Evolutionary conservation across 225 moss, liverwort and hornwort genomes (phyloP), one percentile per base, ranked within the genome.

Genomic region (Rhytidiadelphus loreus): DNA sequence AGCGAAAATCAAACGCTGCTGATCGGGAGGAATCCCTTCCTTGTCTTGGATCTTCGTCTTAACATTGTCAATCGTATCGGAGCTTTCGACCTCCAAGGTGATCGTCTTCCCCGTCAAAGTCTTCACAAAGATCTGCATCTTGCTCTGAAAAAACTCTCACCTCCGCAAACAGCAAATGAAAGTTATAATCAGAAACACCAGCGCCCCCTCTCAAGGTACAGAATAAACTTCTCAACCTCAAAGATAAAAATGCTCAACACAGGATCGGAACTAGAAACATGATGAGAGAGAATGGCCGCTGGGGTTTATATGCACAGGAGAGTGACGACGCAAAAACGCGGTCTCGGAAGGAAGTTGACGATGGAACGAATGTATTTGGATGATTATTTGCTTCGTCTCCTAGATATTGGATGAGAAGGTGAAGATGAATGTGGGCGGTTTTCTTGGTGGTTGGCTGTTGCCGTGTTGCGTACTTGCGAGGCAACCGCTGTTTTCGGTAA

Each of bases 101-200:
- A 77, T 77, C 1, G 77, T 77, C 77, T 77, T 77, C 24, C 77
- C 77, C 55, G 56, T 77, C 77, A 77, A 39, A n/a, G 78, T 79
- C 78, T 79, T 90, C 75, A 90, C 90, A 29, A 90, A 90, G 46
- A 90, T 90, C 85, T 91, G 89, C 90, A 91, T 88, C 86, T 82
- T 83, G 70, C 5, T 69, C 82, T 44, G 3, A 41, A 30, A 41
- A 30, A 48, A 60, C 3, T 44, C 7, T 81, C 48, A 17, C n/a
- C 10, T 16, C 13, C 18, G 17, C 4, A n/a, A 52, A 59, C 14
- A 44, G 9, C 25, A 61, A 46, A 2, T 1, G 20, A 8, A 1
- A 0, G 15, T n/a, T 13, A 39, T 20, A 9, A 35, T 30, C 61
- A 24, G 46, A 1, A 23, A 66, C 9, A 29, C 32, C 0, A 16